phyloP scores from a whole-genome alignment of 2,329 filamentous ascomycete species.

The Didymella pomorum region DNA sequence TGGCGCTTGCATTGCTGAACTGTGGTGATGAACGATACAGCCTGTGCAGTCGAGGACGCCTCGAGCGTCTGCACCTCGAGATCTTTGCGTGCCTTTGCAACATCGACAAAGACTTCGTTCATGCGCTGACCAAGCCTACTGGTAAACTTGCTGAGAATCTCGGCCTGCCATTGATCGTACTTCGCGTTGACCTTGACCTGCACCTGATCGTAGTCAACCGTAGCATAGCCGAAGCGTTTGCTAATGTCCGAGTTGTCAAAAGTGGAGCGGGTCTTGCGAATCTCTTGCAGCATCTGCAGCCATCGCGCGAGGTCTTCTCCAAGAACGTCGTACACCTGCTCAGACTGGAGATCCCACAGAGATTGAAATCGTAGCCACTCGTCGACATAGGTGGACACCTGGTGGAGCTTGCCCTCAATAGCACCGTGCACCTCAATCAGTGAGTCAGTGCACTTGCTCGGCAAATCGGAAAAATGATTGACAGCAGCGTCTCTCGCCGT shows the following conservation, averaged over 20 bases:
- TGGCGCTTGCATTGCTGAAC: slow-evolving; percentile 96
- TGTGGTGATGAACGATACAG: slow-evolving; percentile 97
- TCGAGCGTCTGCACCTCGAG: slow-evolving; percentile 92
- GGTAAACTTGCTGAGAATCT: slow-evolving; percentile 94
- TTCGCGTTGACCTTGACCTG: slow-evolving; percentile 99
- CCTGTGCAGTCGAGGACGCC: slow-evolving; percentile 93
- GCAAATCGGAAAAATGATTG: slow-evolving; percentile 80
- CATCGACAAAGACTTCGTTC: slow-evolving; percentile 89
- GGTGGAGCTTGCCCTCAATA: slow-evolving; percentile 81
- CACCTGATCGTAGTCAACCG: slow-evolving; percentile 97
- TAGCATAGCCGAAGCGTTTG: slow-evolving; percentile 90
- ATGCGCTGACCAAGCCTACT: slow-evolving; percentile 86
- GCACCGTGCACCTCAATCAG: slow-evolving; percentile 82
- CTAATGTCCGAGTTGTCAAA: slow-evolving; percentile 97
- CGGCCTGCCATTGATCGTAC: slow-evolving; percentile 99
- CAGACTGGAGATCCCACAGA: slow-evolving; percentile 95
- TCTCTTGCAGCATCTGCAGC: slow-evolving; percentile 96
- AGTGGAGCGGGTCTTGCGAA: slow-evolving; percentile 91
- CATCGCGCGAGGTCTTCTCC: slow-evolving; percentile 91
- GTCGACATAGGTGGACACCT: slow-evolving; percentile 86
- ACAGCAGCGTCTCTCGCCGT: slow-evolving; percentile 69
- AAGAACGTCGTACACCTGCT: slow-evolving; percentile 91
- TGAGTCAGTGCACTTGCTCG: slow-evolving; percentile 80
- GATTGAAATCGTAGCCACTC: slow-evolving; percentile 99
- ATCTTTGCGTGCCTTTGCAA: slow-evolving; percentile 88